Percentiles rank a stretch among this genome's conserved stretches.
phyloP scores from a whole-genome alignment of 768 basidiomycete genomes.

The Kwoniella bestiolae region DNA sequence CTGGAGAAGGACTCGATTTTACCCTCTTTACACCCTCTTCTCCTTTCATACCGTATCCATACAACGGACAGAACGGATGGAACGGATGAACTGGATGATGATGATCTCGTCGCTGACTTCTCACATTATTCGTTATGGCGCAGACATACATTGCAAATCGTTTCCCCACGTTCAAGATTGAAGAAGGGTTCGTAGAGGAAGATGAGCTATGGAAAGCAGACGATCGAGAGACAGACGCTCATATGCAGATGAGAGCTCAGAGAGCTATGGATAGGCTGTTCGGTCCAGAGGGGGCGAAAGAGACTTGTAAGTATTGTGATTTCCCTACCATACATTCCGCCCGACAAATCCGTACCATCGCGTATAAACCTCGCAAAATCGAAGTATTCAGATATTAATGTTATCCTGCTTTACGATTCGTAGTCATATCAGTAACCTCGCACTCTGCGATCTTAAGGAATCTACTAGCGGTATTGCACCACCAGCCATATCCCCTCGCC shows the following conservation, averaged over 20 bases:
- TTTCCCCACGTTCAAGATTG: constrained; percentile 50
- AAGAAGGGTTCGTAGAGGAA: constrained; percentile 49
- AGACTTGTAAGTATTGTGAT: constrained; percentile 51
- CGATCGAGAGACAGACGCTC: constrained; percentile 48
- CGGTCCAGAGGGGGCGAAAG: constrained; percentile 36
- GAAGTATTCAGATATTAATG: too few species aligned
- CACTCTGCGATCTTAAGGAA: constrained; percentile 52
- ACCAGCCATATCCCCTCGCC: constrained; percentile 47
- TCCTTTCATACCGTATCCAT: too few species aligned
- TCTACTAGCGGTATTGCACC: constrained; percentile 48
- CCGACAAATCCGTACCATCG: too few species aligned
- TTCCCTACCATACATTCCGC: too few species aligned
- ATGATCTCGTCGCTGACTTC: too few species aligned
- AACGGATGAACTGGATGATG: too few species aligned
- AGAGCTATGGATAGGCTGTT: constrained; percentile 50
- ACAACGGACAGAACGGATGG: too few species aligned
- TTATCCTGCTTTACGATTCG: not conserved
- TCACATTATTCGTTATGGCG: not conserved
- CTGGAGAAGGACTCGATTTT: too few species aligned
- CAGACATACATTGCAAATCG: constrained; percentile 44
- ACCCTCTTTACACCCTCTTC: too few species aligned
- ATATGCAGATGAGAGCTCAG: constrained; percentile 47
- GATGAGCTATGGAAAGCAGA: constrained; percentile 54
- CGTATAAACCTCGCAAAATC: too few species aligned
- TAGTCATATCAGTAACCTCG: constrained; percentile 53